Evolutionary conservation across 23 red algal genomes (phyloP).

Genomic region (Agarophyton chilense): DNA sequence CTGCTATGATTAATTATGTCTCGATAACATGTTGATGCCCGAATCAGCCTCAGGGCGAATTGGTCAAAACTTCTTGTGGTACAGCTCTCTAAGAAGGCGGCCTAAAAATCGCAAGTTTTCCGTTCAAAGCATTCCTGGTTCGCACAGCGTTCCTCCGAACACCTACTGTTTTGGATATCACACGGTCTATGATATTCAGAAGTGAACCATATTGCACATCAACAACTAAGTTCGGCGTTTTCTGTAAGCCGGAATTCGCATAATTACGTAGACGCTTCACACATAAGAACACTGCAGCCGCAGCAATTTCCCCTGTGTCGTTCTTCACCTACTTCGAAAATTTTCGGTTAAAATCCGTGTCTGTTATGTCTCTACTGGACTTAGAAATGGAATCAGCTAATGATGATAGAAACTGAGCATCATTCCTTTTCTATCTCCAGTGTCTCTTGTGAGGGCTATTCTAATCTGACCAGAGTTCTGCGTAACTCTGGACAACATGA

Average conservation of each 20-base stretch:
- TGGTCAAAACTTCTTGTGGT: slow-evolving; percentile 20
- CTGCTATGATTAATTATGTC: slow-evolving; percentile 15
- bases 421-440: too few species aligned
- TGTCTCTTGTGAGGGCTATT: too few species aligned
- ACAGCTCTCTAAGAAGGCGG: slow-evolving; percentile 12
- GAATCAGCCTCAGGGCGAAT: slow-evolving; percentile 21
- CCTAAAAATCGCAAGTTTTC: slow-evolving; percentile 29
- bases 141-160: slow-evolving; percentile 26
- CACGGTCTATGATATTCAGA: slow-evolving; percentile 40
- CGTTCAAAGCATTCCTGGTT: slow-evolving; percentile 43
- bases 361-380: not conserved
- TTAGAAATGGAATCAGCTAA: not conserved
- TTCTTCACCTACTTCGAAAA: slow-evolving; percentile 9
- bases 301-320: slow-evolving; percentile 48
- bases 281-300: slow-evolving; percentile 39
- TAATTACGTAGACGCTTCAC: slow-evolving; percentile 29
- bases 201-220: slow-evolving; percentile 49
- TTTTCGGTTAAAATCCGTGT: slow-evolving; percentile 3
- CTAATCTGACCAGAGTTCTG: too few species aligned
- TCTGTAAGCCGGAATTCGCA: slow-evolving; percentile 13
- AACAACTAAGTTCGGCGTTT: slow-evolving; percentile 22
- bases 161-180: slow-evolving; percentile 28
- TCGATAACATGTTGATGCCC: slow-evolving; percentile 45
- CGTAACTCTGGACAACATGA: too few species aligned
- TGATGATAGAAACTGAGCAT: too few species aligned